Conservation (phyloP, 179 eudicot species). For the Drosera spatulata region DNA sequence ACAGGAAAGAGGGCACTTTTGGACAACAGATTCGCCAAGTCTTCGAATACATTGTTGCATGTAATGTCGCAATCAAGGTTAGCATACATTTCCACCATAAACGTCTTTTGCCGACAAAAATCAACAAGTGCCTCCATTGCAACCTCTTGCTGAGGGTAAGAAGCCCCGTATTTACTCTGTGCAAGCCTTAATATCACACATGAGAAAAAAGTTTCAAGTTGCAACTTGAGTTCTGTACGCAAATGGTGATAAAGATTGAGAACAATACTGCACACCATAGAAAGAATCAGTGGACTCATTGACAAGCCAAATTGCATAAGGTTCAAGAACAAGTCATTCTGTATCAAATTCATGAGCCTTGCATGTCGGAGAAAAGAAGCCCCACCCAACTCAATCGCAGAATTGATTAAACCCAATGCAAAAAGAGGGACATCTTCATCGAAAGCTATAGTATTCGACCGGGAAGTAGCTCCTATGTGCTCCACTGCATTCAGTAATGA, state of each 20-base stretch:
- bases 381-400: constrained; percentile 67
- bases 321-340: constrained; percentile 52
- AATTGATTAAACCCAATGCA: constrained; percentile 62
- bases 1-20: constrained; percentile 79
- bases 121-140: constrained; percentile 80
- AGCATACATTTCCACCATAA: constrained; percentile 72
- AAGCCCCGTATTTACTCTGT: constrained; percentile 61
- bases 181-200: constrained; percentile 60
- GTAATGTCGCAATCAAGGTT: constrained; percentile 73
- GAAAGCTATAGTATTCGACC: constrained; percentile 45
- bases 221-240: constrained; percentile 55
- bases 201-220: constrained; percentile 65
- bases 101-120: constrained; percentile 60
- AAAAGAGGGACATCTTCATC: constrained; percentile 71
- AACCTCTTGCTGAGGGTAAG: constrained; percentile 73
- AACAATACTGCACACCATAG: constrained; percentile 63
- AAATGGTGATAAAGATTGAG: constrained; percentile 55
- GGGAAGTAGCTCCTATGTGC: constrained; percentile 39
- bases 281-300: constrained; percentile 53
- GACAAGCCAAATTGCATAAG: constrained; percentile 59
- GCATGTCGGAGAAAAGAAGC: constrained; percentile 42
- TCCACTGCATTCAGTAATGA: constrained; percentile 41
- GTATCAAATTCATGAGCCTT: constrained; percentile 45
- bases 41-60: constrained; percentile 61
- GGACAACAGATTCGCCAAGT: constrained; percentile 58